Evolutionary conservation across 2,329 filamentous ascomycete genomes (phyloP).

Genomic region (Phyllosticta capitalensis): DNA sequence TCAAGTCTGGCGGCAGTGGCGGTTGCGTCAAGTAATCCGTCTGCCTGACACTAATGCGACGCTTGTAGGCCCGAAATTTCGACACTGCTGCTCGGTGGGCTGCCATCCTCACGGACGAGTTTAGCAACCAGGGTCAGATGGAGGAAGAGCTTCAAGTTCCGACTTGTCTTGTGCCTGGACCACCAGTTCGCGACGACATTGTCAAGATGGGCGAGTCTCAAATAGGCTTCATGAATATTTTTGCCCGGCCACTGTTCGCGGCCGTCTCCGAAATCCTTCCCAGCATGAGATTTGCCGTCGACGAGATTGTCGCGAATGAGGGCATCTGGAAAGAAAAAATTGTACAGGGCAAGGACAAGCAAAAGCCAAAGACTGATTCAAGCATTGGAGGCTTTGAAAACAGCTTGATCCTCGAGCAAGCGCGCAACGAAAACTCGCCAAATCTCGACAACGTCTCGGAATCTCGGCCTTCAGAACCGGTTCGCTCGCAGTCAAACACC

Average conservation of each 20-base stretch:
- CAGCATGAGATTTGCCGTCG: constrained; percentile 71
- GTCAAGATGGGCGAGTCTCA: constrained; percentile 79
- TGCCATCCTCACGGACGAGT: constrained; percentile 87
- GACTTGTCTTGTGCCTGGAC: constrained; percentile 70
- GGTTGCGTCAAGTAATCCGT: neutral
- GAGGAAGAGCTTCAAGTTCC: constrained; percentile 79
- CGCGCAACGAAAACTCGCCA: constrained; percentile 26
- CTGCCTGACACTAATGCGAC: constrained; percentile 13
- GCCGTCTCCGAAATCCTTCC: constrained; percentile 80
- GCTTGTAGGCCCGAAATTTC: constrained; percentile 66
- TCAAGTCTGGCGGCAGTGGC: neutral
- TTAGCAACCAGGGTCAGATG: constrained; percentile 86
- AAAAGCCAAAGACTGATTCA: constrained; percentile 15
- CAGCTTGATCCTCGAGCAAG: constrained; percentile 17
- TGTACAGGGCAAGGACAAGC: constrained; percentile 46
- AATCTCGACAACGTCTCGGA: constrained; percentile 13
- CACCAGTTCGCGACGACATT: constrained; percentile 73
- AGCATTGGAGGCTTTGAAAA: constrained; percentile 14
- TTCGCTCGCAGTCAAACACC: neutral
- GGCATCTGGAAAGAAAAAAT: constrained; percentile 61
- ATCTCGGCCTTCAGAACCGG: neutral
- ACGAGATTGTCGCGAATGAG: constrained; percentile 72
- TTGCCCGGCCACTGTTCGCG: constrained; percentile 84
- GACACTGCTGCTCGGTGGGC: constrained; percentile 82
- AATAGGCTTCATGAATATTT: constrained; percentile 93